Evolutionary conservation across 805 yeast genomes (phyloP).

Genomic region (Cyberlindnera xishuangbannaensis): DNA sequence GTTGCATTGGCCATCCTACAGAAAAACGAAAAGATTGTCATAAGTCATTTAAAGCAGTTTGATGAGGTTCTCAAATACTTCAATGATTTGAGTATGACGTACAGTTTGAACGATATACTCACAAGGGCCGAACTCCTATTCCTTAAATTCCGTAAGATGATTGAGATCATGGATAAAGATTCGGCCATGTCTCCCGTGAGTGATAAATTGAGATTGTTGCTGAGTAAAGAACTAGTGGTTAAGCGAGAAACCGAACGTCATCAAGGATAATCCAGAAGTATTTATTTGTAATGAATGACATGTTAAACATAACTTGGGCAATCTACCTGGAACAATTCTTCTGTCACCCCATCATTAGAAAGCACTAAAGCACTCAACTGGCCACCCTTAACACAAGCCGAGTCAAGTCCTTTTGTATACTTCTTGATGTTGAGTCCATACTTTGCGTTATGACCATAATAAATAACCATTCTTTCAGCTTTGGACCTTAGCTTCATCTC

Average conservation of each 20-base stretch:
- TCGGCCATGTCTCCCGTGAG: constrained; percentile 28
- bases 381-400: constrained; percentile 77
- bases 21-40: constrained; percentile 74
- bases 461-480: constrained; percentile 38
- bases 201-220: constrained; percentile 51
- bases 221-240: constrained; percentile 56
- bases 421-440: constrained; percentile 61
- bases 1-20: constrained; percentile 86
- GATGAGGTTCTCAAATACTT: constrained; percentile 91
- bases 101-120: constrained; percentile 70
- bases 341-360: constrained; percentile 7
- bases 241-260: constrained; percentile 46
- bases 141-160: constrained; percentile 71
- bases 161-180: constrained; percentile 59
- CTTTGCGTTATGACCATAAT: constrained; percentile 87
- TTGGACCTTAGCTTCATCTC: constrained; percentile 19
- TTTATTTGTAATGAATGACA: no score
- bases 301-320: constrained; percentile 7
- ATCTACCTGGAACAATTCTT: constrained; percentile 12
- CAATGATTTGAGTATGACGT: constrained; percentile 78
- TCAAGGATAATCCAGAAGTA: constrained; percentile 13
- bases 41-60: constrained; percentile 66
- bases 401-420: constrained; percentile 75
- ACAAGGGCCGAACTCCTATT: constrained; percentile 83
- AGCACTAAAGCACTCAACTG: constrained; percentile 50